phyloP scores from a whole-genome alignment of 2,329 filamentous ascomycete genomes.

The Fusarium sulawesiense region DNA sequence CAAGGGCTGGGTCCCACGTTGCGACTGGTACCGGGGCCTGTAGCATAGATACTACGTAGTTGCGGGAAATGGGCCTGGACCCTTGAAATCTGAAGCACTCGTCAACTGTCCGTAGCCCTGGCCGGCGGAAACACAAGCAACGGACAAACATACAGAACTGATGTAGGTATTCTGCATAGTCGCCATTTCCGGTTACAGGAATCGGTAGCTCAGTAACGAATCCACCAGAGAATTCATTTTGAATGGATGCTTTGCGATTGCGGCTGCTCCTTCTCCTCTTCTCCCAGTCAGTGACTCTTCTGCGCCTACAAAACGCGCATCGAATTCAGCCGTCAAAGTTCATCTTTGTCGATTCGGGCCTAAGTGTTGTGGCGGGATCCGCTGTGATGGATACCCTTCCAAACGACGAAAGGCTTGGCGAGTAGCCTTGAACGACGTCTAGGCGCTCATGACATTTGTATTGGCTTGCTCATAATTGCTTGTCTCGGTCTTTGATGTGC shows the following conservation, averaged over 20 bases:
- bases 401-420: slow-evolving; percentile 32
- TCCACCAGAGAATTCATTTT: not conserved
- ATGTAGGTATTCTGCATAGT: not conserved
- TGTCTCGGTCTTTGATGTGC: slow-evolving; percentile 36
- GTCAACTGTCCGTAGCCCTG: slow-evolving; percentile 23
- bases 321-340: slow-evolving; percentile 14
- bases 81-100: slow-evolving; percentile 34
- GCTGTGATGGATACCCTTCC: slow-evolving; percentile 32
- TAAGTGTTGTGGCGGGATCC: slow-evolving; percentile 37
- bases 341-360: slow-evolving; percentile 38
- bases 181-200: slow-evolving; percentile 13
- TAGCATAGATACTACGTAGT: slow-evolving; percentile 9
- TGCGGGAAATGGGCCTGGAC: slow-evolving; percentile 24
- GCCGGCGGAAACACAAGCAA: slow-evolving; percentile 13
- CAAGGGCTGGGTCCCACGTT: slow-evolving; percentile 1
- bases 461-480: slow-evolving; percentile 1
- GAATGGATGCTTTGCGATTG: slow-evolving; percentile 4
- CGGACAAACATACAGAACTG: not conserved
- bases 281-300: slow-evolving; percentile 20
- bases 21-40: not conserved
- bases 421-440: slow-evolving; percentile 16
- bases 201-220: slow-evolving; percentile 14
- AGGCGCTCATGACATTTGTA: not conserved
- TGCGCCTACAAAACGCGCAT: slow-evolving; percentile 28
- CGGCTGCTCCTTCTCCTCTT: slow-evolving; percentile 1